Base-by-base conservation (phyloP, 1,139 yeast species). In the Eremothecium gossypii region DNA sequence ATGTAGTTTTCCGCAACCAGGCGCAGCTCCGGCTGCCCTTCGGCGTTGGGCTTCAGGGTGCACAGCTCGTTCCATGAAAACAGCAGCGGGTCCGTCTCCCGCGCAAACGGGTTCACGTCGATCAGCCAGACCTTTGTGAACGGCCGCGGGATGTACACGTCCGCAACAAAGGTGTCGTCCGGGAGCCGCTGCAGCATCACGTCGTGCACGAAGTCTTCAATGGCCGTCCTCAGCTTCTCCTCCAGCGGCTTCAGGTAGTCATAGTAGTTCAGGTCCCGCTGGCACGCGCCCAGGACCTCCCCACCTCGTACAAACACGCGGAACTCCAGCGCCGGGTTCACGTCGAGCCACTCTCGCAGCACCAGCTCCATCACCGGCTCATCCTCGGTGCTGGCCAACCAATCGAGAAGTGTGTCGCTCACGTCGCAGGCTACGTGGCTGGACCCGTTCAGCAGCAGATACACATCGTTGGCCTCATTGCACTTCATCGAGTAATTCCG, bases 271-370 rank as follows among this genome's bases (percentile, higher is more conserved):
- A 84, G 68, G 58, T 91, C 97, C 42, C 97, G 68, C 60, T 91
- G 98, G 1, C 89, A 73, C 3, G 83, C 74, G 1, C 85, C 97
- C 4, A 87, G 61, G 4, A 91, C 67, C 34, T 67, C 61, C 2
- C 78, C 65, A 44, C 77, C 73, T 44, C 72, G 70, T 6, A 91
- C 83, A 63, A 86, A 91, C 31, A 89, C 79, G 42, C 98, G 69
- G 57, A 91, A 91, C 61, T 91, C 98, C 49, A 86, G 66, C 0
- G 97, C 87, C 0, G 97, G 96, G 51, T 85, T 86, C 32, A 89
- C 65, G 30, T 59, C 54, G 35, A 74, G 69, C 97, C 96, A 91
- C 60, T 84, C 74, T 36, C 94, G 73, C 33, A 91, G 64, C 4
- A 89, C 82, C 36, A 91, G 66, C 53, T 85, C 95, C 47, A 70